Evolutionary conservation across 2,329 filamentous ascomycete species (phyloP), one percentile per base, ranked within the genome.

Genomic region (Neodidymelliopsis sp.): DNA sequence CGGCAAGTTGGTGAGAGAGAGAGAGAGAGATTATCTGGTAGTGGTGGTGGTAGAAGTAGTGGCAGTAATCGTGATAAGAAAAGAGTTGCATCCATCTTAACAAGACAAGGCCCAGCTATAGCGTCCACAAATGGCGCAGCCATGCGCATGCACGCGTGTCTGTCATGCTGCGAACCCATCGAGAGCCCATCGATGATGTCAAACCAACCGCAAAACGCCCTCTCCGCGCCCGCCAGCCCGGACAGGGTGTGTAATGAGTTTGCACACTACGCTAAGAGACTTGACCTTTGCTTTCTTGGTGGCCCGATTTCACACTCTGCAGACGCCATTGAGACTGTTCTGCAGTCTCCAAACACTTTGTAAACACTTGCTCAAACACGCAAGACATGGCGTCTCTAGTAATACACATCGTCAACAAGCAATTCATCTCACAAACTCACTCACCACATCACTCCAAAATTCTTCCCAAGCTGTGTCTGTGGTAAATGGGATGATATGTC

Each of bases 101-200:
- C 15, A 20, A 10, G 22, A 33, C 15, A 20, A 10, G 22, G 4
- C 10, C 31, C 41, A 16, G 12, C 35, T 18, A 6, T 19, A 22
- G 15, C 22, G n/a, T 35, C 50, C 30, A 6, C 27, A 31, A 37
- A 54, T 41, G 37, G 41, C 46, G 46, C 34, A 36, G 40, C 30
- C 40, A 44, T 28, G 40, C 40, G 36, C 30, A 45, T 44, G 49
- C 54, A 45, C 46, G 49, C 54, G 45, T 53, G 33, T 52, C 49
- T 47, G 48, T 39, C 48, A 50, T 45, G 49, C 53, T 49, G 44
- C 43, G 43, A 44, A 45, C 28, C 28, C 29, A 37, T 40, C 29
- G 41, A 34, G 35, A 23, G 33, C 31, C 25, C 36, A 38, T 61
- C 56, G 50, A 62, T 62, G 57, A 62, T 60, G 59, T 62, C 60